phyloP scores from a whole-genome alignment of 2,329 filamentous ascomycete species.

The Sarocladium strictum region DNA sequence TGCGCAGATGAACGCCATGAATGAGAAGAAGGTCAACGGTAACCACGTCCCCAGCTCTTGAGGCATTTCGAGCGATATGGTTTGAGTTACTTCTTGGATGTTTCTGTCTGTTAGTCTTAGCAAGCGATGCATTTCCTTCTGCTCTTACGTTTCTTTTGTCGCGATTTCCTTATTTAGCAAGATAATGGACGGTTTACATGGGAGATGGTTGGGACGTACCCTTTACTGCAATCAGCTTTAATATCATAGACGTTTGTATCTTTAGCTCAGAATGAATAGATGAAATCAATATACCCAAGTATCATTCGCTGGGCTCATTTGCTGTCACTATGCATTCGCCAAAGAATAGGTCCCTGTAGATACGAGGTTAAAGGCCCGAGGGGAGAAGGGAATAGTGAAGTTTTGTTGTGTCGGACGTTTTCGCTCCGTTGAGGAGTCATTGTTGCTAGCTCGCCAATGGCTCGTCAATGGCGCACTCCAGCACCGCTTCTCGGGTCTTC shows the following conservation, averaged over 20 bases:
- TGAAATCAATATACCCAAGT: background rate
- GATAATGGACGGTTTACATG: background rate
- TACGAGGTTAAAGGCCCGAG: no score
- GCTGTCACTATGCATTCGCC: no score
- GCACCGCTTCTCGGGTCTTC: background rate
- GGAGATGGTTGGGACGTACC: background rate
- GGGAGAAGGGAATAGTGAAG: no score
- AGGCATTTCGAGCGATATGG: background rate
- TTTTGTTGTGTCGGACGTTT: no score
- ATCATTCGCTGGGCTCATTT: no score
- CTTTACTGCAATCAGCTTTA: background rate
- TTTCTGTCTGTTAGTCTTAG: background rate
- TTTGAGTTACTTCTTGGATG: background rate
- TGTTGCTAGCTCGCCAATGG: background rate
- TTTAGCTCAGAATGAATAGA: no score
- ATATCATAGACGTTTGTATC: background rate
- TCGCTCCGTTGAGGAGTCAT: background rate
- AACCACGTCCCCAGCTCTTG: background rate
- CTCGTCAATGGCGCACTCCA: background rate
- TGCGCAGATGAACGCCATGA: conserved; percentile 27
- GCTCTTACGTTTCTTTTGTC: background rate
- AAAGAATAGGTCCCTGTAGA: no score
- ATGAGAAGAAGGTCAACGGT: conserved; percentile 13
- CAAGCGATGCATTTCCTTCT: background rate
- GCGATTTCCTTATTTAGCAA: background rate